Evolutionary conservation across 352 stramenopile genomes (phyloP).

Genomic region (Phytopythium litorale): DNA sequence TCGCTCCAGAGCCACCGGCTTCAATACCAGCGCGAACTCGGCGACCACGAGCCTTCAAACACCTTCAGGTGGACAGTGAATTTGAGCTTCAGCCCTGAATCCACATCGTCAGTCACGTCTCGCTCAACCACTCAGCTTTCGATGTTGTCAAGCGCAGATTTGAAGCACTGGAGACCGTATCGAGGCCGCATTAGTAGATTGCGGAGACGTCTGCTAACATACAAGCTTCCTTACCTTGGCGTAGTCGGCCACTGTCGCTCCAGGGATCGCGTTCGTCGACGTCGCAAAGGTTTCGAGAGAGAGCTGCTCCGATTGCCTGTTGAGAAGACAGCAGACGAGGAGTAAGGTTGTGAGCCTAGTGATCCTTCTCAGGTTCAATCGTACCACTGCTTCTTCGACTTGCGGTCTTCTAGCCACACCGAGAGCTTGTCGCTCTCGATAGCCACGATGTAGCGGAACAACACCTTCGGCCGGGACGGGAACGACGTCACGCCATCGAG

Average conservation of each 20-base stretch:
- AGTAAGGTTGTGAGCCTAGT: not conserved
- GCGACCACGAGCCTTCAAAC: not conserved
- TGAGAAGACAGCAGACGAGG: not conserved
- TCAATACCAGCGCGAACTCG: not conserved
- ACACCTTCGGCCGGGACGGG: not conserved
- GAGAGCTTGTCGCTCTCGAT: constrained; percentile 5
- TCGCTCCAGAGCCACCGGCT: not conserved
- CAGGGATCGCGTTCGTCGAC: not conserved
- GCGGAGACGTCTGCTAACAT: not conserved
- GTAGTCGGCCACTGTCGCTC: not conserved
- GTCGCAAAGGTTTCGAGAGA: not conserved
- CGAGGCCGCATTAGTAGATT: not conserved
- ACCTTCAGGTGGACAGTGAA: not conserved
- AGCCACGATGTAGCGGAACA: constrained; percentile 2
- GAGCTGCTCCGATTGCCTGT: not conserved
- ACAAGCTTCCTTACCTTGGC: not conserved
- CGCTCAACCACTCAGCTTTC: not conserved
- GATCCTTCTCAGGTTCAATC: not conserved
- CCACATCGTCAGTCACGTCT: not conserved
- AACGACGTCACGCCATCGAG: not conserved
- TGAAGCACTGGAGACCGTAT: not conserved
- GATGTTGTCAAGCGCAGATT: not conserved
- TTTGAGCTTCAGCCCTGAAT: not conserved
- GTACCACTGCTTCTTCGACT: constrained; percentile 10
- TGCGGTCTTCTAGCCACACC: constrained; percentile 10